A percentile compares a stretch with the other conserved stretches of the same genome.
Conservation (phyloP, 1,284 basidiomycete species). For the Neolentinus lepideus region DNA sequence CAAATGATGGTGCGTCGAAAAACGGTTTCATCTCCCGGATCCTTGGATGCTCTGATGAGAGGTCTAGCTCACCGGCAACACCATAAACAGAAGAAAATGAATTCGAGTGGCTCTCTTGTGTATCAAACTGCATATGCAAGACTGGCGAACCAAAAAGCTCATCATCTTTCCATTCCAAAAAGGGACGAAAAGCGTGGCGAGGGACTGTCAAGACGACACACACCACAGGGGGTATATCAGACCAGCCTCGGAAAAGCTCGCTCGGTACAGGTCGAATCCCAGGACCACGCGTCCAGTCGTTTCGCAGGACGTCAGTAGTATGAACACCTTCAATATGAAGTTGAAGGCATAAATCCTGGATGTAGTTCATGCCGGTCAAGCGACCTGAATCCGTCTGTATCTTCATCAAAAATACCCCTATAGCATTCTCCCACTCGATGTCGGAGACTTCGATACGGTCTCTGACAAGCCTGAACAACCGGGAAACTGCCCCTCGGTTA, state of each 20-base stretch:
- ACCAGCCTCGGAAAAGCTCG: background rate
- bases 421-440: conserved; percentile 21
- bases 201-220: conserved; percentile 1
- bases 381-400: background rate
- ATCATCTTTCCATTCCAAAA: background rate
- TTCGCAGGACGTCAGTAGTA: background rate
- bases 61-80: background rate
- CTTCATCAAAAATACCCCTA: conserved; percentile 19
- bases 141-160: background rate
- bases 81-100: background rate
- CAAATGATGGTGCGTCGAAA: background rate
- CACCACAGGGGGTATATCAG: background rate
- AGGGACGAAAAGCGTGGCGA: background rate
- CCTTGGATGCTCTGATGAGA: background rate
- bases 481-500: conserved; percentile 33
- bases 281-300: background rate
- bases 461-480: conserved; percentile 33
- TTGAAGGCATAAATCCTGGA: conserved; percentile 2
- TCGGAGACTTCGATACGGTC: conserved; percentile 18
- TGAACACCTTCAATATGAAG: background rate
- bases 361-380: background rate
- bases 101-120: background rate
- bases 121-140: background rate
- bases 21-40: too few species aligned
- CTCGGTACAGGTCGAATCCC: background rate